Evolutionary conservation across 305 asterid genomes (phyloP).

Genomic region (Fraxinus ornus): DNA sequence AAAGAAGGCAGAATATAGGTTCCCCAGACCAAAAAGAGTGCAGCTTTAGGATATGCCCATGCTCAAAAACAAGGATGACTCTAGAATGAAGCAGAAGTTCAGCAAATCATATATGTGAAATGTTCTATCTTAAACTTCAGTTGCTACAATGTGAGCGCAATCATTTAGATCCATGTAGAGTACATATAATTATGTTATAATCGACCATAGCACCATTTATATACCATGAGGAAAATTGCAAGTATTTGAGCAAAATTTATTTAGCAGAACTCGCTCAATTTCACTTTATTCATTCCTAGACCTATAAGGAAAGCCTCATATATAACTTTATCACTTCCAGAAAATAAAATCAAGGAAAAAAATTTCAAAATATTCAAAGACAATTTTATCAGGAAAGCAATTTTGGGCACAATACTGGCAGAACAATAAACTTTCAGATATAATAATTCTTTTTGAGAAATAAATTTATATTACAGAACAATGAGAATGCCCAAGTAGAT

Average conservation of each 20-base stretch:
- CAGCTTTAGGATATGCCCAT: slow-evolving; percentile 5
- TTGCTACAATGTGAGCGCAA: neutral
- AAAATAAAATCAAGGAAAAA: neutral
- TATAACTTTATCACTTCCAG: neutral
- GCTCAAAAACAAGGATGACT: neutral
- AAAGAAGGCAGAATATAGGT: neutral
- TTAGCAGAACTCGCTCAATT: neutral
- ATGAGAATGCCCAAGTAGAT: neutral
- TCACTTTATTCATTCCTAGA: neutral
- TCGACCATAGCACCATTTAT: neutral
- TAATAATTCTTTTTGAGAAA: neutral
- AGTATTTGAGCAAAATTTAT: neutral
- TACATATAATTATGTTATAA: neutral
- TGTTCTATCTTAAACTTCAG: neutral
- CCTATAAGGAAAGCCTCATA: neutral
- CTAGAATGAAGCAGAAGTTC: neutral
- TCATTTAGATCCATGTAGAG: neutral
- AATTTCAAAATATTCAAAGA: neutral
- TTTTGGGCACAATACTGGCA: neutral
- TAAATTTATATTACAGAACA: neutral
- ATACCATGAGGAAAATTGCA: neutral
- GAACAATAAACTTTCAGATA: neutral
- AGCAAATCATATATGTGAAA: neutral
- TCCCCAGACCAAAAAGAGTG: neutral
- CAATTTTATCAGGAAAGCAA: neutral